Base-by-base conservation (phyloP, 2,329 filamentous ascomycete genomes). In the Talaromyces albobiverticillius region DNA sequence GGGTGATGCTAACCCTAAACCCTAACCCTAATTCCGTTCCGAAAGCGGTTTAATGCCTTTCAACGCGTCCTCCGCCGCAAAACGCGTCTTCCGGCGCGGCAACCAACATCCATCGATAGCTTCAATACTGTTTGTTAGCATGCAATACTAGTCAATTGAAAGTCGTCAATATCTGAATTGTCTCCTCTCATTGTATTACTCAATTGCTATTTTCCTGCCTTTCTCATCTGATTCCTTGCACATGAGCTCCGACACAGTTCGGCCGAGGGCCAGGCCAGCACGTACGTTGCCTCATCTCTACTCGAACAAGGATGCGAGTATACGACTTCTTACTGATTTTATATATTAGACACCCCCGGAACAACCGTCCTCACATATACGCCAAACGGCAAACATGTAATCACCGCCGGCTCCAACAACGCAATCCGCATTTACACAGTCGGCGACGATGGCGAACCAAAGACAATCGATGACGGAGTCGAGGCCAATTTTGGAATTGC, bases 321-420 rank as follows among this genome's bases (percentile, higher is more conserved):
- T 40, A 38, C 42, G 13, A n/a, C 3, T 18, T 26, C 29, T 53
- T 46, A 51, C 59, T 61, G 40, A 61, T 26, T 41, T 18, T 55
- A 38, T 7, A 41, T 22, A 41, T 23, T 46, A 86, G 84, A 99
- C 73, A 92, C 90, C 2, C 86, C 89, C 51, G 95, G 95, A 59
- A 84, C 85, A 54, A 97, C 95, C 2, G 91, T 86, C 63, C 85
- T 95, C 61, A 83, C 88, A 59, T 97, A 97, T 73, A 96, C 92
- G 1, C 89, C 90, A 6, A 86, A 95, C 70, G 94, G 95, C 58
- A 82, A 82, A 62, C 89, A 88, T 64, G 81, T 99, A 55, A 84
- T 97, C 61, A 97, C 94, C 10, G 92, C 91, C 57, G 94, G 94
- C 60, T 88, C 90, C 56, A 96, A 97, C 76, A 95, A 95, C 66